phyloP scores from a whole-genome alignment of 768 basidiomycete species.

The Amanita exitialis region DNA sequence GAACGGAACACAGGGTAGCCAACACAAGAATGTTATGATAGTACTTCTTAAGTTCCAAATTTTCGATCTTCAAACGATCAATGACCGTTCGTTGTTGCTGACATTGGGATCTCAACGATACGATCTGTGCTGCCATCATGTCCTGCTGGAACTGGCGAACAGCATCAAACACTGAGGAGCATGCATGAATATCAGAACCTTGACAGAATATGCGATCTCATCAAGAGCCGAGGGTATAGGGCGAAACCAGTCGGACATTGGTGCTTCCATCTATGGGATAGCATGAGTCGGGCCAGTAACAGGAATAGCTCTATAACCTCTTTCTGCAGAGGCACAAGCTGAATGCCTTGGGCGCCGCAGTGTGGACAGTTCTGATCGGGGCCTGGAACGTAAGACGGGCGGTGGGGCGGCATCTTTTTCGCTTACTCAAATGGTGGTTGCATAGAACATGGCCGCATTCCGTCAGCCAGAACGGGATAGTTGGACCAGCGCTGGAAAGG shows the following conservation, averaged over 20 bases:
- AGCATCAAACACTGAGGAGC: background rate
- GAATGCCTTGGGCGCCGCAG: constrained; percentile 54
- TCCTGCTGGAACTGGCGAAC: constrained; percentile 66
- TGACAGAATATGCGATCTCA: constrained; percentile 52
- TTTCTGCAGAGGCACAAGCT: constrained; percentile 62
- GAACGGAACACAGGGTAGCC: background rate
- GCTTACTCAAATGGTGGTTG: constrained; percentile 74
- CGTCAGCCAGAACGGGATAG: constrained; percentile 79
- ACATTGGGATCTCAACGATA: constrained; percentile 49
- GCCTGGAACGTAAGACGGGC: constrained; percentile 28
- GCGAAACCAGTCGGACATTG: constrained; percentile 79
- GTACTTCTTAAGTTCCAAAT: constrained; percentile 50
- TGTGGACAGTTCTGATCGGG: constrained; percentile 66
- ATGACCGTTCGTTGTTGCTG: constrained; percentile 43
- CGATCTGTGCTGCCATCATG: constrained; percentile 56
- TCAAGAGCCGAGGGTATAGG: constrained; percentile 55
- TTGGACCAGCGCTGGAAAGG: constrained; percentile 37
- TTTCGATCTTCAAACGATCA: constrained; percentile 42
- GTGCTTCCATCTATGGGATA: constrained; percentile 53
- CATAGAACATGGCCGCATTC: constrained; percentile 84
- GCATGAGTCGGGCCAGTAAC: background rate
- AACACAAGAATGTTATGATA: constrained; percentile 7
- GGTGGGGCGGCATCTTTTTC: background rate
- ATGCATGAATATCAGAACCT: constrained; percentile 29
- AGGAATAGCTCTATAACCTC: constrained; percentile 34